Percentiles rank a stretch among this genome's conserved stretches.
Conservation (phyloP, 2,329 filamentous ascomycete species). For the Colletotrichum tanaceti region DNA sequence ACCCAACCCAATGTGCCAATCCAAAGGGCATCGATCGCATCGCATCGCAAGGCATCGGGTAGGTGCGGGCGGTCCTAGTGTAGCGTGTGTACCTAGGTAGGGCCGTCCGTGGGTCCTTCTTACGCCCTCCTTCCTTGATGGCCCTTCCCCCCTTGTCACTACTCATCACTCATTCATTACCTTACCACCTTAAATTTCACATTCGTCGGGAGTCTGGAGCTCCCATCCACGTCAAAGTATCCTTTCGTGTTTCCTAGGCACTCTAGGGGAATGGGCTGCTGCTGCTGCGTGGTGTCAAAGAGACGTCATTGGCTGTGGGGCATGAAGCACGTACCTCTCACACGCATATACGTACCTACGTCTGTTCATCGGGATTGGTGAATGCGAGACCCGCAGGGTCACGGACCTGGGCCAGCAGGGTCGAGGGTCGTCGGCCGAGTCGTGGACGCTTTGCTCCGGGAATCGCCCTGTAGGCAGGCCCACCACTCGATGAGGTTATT, state of each 20-base stretch:
- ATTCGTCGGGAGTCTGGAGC: neutral
- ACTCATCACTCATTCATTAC: too few species aligned
- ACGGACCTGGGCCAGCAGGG: slow-evolving; percentile 11
- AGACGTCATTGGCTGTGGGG: slow-evolving; percentile 34
- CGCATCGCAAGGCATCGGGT: slow-evolving; percentile 10
- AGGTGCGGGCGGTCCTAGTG: neutral
- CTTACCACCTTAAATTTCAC: too few species aligned
- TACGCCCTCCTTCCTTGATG: neutral
- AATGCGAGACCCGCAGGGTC: slow-evolving; percentile 11
- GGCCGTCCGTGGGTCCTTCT: neutral
- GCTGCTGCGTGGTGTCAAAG: slow-evolving; percentile 32
- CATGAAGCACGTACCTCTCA: neutral
- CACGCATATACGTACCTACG: neutral
- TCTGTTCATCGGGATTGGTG: neutral
- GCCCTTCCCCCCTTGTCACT: too few species aligned
- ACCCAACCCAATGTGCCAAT: too few species aligned
- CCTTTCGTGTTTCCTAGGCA: slow-evolving; percentile 11
- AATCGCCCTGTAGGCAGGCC: neutral
- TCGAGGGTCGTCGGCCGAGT: slow-evolving; percentile 4
- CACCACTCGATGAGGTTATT: slow-evolving; percentile 4
- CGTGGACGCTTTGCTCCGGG: slow-evolving; percentile 36
- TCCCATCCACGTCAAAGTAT: slow-evolving; percentile 7
- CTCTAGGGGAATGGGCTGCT: neutral
- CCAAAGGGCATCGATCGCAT: slow-evolving; percentile 19
- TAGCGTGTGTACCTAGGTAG: too few species aligned